phyloP scores from a whole-genome alignment of 2,329 filamentous ascomycete genomes.

The Tolypocladium tundrense region DNA sequence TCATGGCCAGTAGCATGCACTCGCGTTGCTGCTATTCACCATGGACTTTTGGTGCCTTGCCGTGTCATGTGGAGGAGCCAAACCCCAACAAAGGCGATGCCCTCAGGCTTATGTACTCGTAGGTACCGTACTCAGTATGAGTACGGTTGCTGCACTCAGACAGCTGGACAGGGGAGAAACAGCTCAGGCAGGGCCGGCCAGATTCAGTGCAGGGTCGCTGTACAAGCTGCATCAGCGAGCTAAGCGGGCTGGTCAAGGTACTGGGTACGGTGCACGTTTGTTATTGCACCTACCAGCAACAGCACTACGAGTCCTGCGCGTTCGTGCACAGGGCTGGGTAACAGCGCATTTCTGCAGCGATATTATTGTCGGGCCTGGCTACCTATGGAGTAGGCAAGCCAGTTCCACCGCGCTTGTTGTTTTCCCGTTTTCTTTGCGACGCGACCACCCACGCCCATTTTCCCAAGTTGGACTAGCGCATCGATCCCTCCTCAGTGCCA shows the following conservation, averaged over 20 bases:
- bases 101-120: not conserved
- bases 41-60: no score
- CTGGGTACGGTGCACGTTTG: not conserved
- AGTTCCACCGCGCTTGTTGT: not conserved
- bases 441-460: slow-evolving; percentile 14
- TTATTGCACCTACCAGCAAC: not conserved
- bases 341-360: not conserved
- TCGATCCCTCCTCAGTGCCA: not conserved
- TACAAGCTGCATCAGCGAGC: not conserved
- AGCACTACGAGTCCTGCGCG: not conserved
- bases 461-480: slow-evolving; percentile 21
- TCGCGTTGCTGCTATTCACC: no score
- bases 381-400: not conserved
- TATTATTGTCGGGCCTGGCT: no score
- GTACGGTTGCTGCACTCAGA: not conserved
- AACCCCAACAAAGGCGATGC: not conserved
- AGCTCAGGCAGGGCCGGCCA: not conserved
- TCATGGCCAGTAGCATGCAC: not conserved
- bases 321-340: not conserved
- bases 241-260: not conserved
- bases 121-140: no score
- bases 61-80: not conserved
- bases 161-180: not conserved
- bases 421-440: not conserved
- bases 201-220: not conserved